phyloP scores from a whole-genome alignment of 345 rosid genomes.

The Lepidium didymum region DNA sequence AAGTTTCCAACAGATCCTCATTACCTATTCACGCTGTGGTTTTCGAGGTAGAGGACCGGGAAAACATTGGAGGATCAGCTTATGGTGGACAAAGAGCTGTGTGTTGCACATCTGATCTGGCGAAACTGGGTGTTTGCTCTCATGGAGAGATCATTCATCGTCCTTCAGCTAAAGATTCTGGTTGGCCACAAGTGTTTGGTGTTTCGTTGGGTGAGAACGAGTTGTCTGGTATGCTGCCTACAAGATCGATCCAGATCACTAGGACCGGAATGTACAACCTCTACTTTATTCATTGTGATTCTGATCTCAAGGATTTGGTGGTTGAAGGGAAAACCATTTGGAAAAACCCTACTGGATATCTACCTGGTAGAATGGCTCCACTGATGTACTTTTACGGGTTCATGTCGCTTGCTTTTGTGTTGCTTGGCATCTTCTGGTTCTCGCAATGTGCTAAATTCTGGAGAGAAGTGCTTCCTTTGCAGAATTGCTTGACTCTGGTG shows the following conservation, averaged over 20 bases:
- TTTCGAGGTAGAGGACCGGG: constrained; percentile 85
- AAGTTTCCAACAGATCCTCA: constrained; percentile 42
- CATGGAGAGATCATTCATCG: constrained; percentile 77
- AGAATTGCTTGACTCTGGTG: constrained; percentile 81
- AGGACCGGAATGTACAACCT: constrained; percentile 92
- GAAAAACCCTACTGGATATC: constrained; percentile 89
- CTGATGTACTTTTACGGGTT: constrained; percentile 79
- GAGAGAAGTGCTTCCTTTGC: constrained; percentile 85
- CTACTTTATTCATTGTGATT: constrained; percentile 86
- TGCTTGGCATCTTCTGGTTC: constrained; percentile 91
- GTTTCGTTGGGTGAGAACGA: constrained; percentile 46
- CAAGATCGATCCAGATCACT: constrained; percentile 51
- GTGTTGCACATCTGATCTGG: constrained; percentile 86
- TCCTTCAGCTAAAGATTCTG: constrained; percentile 54
- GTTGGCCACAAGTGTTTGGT: constrained; percentile 76
- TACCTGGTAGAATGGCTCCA: constrained; percentile 98
- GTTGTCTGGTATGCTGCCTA: constrained; percentile 41
- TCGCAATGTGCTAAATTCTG: constrained; percentile 87
- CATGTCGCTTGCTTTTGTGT: constrained; percentile 84
- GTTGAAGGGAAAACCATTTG: constrained; percentile 84
- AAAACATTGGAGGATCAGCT: constrained; percentile 85
- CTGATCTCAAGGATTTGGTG: constrained; percentile 49
- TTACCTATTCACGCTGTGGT: constrained; percentile 60
- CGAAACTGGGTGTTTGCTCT: constrained; percentile 71
- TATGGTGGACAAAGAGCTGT: constrained; percentile 98